Evolutionary conservation across 148 eudicot genomes (phyloP), one percentile per base, ranked within the genome.

Genomic region (Persicaria tinctoria): DNA sequence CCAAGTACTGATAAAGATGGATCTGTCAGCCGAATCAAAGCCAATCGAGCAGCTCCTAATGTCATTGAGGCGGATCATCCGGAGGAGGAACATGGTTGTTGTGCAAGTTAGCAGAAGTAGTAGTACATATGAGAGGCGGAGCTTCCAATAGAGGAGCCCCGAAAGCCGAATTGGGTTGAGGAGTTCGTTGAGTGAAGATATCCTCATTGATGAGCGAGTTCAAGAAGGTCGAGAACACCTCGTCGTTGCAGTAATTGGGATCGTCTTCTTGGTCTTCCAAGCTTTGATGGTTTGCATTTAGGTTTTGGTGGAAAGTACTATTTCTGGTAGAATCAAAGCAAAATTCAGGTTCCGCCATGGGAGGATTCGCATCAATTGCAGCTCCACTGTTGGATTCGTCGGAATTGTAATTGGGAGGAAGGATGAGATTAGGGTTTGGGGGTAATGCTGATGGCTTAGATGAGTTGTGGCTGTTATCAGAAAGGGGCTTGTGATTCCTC

Each of bases 401-500:
- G 4, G 55, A 47, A 27, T 72, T 48, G 59, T 51, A 27, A 72
- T 23, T 23, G 27, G 44, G 5, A 2, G 53, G 68, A 62, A 1
- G 68, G 6, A 6, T 18, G 17, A 17, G 63, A 18, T 57, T 57
- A 41, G 45, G 59, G 56, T 72, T 68, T 20, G 20, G 71, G 8
- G 76, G n/a, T 14, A 71, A 47, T 32, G 17, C 41, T 5, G 32
- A 41, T 12, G 27, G 76, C 11, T 32, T 64, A 47, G 63, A 17
- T 71, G 78, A 5, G 53, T 1, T 9, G 27, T 6, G 38, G 11
- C 11, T 56, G 70, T 14, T 46, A 45, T 53, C 18, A n/a, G 51
- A 13, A 13, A 78, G 70, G 11, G 92, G 89, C 79, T 83, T 85
- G 83, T 89, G 92, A 27, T 88, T 89, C 75, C 87, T 87, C 4